A percentile compares a stretch with the other conserved stretches of the same genome.
Evolutionary conservation across 2,329 filamentous ascomycete genomes (phyloP).

Genomic region (Dactylellina sp.): DNA sequence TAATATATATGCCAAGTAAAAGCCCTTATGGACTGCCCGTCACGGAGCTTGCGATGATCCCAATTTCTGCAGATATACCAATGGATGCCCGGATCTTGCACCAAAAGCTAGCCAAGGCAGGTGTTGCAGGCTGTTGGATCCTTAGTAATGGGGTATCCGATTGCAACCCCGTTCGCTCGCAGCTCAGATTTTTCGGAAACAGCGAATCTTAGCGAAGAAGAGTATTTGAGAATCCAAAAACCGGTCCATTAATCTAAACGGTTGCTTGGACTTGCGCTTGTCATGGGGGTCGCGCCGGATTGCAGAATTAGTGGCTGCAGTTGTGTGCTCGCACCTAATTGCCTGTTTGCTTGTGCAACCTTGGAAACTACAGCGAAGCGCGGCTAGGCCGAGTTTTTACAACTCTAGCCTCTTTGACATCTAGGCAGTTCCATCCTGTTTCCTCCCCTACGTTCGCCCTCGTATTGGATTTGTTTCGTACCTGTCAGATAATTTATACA

Average conservation of each 20-base stretch:
- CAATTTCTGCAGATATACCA: too few relatives aligned
- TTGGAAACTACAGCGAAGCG: background rate
- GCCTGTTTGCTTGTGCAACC: background rate
- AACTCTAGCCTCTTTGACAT: background rate
- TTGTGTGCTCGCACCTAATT: background rate
- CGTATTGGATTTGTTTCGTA: constrained; percentile 7
- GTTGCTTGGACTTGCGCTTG: background rate
- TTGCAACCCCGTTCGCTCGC: constrained; percentile 6
- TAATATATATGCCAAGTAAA: constrained; percentile 6
- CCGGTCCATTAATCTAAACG: background rate
- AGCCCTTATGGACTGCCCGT: too few relatives aligned
- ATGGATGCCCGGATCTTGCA: background rate
- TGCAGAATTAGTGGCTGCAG: background rate
- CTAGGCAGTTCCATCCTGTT: background rate
- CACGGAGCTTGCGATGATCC: too few relatives aligned
- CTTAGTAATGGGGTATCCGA: too few relatives aligned
- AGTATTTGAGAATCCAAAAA: background rate
- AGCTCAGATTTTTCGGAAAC: constrained; percentile 14
- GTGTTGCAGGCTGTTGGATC: constrained; percentile 36
- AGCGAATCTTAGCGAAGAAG: constrained; percentile 4
- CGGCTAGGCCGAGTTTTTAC: background rate
- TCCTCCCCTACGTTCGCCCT: constrained; percentile 2
- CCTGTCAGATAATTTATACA: constrained; percentile 4
- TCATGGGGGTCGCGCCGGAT: background rate
- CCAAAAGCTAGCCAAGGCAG: background rate